Evolutionary conservation across 176 grass and related monocot genomes (phyloP).

Genomic region (Chrysopogon serrulatus): DNA sequence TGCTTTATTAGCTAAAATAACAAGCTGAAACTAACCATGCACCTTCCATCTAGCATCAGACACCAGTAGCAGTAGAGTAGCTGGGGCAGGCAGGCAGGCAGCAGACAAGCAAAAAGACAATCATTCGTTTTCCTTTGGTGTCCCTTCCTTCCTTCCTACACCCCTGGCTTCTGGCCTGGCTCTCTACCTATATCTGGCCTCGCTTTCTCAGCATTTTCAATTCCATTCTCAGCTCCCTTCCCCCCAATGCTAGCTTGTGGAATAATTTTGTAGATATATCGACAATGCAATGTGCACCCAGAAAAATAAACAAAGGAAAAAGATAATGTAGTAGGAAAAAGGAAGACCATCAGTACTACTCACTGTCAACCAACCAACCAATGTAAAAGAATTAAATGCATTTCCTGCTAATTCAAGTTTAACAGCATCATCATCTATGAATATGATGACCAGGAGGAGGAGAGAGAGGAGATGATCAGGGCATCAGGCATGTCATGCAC

Average conservation of each 20-base stretch:
- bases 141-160: conserved; percentile 2
- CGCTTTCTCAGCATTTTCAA: neutral
- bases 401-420: neutral
- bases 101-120: conserved; percentile 34
- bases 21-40: neutral
- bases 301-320: neutral
- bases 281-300: neutral
- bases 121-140: conserved; percentile 23
- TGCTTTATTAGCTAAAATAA: neutral
- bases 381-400: neutral
- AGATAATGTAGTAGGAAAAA: neutral
- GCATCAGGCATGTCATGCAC: conserved; percentile 10
- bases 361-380: neutral
- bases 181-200: neutral
- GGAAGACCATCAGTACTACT: neutral
- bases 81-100: neutral
- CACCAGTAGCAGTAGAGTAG: neutral
- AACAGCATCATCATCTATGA: neutral
- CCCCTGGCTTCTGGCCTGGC: neutral
- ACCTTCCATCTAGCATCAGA: too few species aligned
- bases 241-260: neutral
- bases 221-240: neutral
- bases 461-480: neutral
- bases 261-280: neutral
- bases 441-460: neutral